phyloP scores from a whole-genome alignment of 495 filamentous ascomycete genomes.

The Hypoxylon lienhwacheense region DNA sequence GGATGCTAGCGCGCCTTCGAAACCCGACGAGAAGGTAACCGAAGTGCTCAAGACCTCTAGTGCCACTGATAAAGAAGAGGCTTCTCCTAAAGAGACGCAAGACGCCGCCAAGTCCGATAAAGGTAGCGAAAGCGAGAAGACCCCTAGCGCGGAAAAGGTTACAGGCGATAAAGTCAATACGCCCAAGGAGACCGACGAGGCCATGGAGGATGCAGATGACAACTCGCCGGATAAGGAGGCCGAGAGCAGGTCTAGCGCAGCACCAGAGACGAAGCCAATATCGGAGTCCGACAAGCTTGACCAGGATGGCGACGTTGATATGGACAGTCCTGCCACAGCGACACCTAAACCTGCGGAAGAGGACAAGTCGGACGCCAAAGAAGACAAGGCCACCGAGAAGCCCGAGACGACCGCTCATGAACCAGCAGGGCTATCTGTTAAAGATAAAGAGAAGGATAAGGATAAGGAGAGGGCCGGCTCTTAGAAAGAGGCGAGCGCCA shows the following conservation, averaged over 20 bases:
- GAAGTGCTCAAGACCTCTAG: slow-evolving; percentile 36
- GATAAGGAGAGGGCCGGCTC: background rate
- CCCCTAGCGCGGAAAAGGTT: slow-evolving; percentile 4
- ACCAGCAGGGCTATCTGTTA: background rate
- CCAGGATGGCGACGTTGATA: slow-evolving; percentile 36
- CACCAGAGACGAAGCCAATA: slow-evolving; percentile 8
- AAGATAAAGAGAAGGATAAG: background rate
- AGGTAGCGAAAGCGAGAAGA: slow-evolving; percentile 30
- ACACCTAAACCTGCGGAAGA: slow-evolving; percentile 8
- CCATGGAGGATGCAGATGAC: slow-evolving; percentile 34
- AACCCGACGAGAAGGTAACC: slow-evolving; percentile 46
- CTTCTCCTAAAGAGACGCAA: slow-evolving; percentile 9
- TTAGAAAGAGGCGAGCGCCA: background rate
- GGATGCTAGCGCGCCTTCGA: slow-evolving; percentile 30
- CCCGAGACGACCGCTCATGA: background rate
- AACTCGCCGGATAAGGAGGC: slow-evolving; percentile 18
- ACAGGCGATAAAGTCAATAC: slow-evolving; percentile 7
- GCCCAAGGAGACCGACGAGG: slow-evolving; percentile 41
- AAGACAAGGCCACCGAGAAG: slow-evolving; percentile 21
- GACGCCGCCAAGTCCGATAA: slow-evolving; percentile 24
- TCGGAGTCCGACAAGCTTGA: slow-evolving; percentile 23
- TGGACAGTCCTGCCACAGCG: slow-evolving; percentile 22
- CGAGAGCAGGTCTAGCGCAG: slow-evolving; percentile 13
- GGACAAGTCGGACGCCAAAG: slow-evolving; percentile 9
- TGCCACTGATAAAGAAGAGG: slow-evolving; percentile 33